Conservation (phyloP, 73 alveolate genomes). For the Urostyla sp. region DNA sequence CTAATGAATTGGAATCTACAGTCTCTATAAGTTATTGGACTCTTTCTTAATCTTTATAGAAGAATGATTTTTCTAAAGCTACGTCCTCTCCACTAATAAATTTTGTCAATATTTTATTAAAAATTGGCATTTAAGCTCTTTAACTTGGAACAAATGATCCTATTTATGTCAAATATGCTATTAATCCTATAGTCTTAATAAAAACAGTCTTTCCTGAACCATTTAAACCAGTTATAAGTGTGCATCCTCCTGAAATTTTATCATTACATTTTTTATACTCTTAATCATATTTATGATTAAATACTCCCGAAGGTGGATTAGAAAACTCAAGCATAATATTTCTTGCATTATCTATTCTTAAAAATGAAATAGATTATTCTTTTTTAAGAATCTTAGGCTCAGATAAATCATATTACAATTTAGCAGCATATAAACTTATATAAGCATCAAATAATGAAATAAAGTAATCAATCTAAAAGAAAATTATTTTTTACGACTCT, state of each 20-base stretch:
- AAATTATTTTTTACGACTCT: not conserved
- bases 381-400: not conserved
- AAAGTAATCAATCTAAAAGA: not conserved
- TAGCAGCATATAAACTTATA: not conserved
- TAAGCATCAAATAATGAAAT: conserved; percentile 24
- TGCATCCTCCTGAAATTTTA: not conserved
- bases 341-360: conserved; percentile 18
- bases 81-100: conserved; percentile 6
- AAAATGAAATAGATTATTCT: not conserved
- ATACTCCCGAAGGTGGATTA: not conserved
- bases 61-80: not conserved
- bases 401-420: not conserved
- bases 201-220: conserved; percentile 63
- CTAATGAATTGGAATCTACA: not conserved
- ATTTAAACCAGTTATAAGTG: conserved; percentile 29
- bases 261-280: not conserved
- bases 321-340: conserved; percentile 19
- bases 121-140: conserved; percentile 13
- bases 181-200: conserved; percentile 44
- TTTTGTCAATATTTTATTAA: conserved; percentile 54
- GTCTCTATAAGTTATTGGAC: conserved; percentile 4
- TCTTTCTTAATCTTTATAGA: conserved; percentile 13
- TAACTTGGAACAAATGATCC: conserved; percentile 62
- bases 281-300: not conserved
- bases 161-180: conserved; percentile 52